Conservation (phyloP, 495 filamentous ascomycete species). For the Astrothelium macrocarpum region DNA sequence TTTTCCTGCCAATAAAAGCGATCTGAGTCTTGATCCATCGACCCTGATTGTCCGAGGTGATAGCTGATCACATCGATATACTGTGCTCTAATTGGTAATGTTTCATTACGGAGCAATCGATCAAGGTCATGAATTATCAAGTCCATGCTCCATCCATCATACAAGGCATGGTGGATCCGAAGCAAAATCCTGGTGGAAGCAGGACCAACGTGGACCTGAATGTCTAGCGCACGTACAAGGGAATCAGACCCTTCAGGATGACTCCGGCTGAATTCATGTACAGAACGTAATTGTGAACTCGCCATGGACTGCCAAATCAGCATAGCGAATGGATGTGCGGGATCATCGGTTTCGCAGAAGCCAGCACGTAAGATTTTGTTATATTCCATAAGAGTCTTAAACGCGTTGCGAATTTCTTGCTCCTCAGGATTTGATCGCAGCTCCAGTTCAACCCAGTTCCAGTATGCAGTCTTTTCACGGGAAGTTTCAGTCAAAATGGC, state of each 20-base stretch:
- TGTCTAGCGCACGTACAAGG: neutral
- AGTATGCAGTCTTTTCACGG: slow-evolving; percentile 48
- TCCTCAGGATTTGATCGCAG: slow-evolving; percentile 8
- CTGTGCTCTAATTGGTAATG: slow-evolving; percentile 36
- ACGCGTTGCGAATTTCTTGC: slow-evolving; percentile 26
- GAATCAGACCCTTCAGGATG: neutral
- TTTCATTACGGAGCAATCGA: slow-evolving; percentile 27
- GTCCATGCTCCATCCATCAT: slow-evolving; percentile 80
- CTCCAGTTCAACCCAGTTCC: slow-evolving; percentile 61
- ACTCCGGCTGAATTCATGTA: slow-evolving; percentile 27
- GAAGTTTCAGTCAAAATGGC: slow-evolving; percentile 69
- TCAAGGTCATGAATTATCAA: slow-evolving; percentile 56
- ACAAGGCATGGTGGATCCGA: slow-evolving; percentile 65
- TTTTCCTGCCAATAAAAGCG: slow-evolving; percentile 5
- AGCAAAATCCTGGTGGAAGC: slow-evolving; percentile 33
- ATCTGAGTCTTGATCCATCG: slow-evolving; percentile 18
- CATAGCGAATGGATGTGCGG: slow-evolving; percentile 45
- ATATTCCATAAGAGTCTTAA: slow-evolving; percentile 39
- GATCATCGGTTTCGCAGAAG: slow-evolving; percentile 44
- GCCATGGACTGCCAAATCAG: slow-evolving; percentile 49
- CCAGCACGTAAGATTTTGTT: slow-evolving; percentile 65
- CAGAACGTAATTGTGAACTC: slow-evolving; percentile 35
- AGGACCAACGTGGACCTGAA: slow-evolving; percentile 37
- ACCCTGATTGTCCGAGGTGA: slow-evolving; percentile 16
- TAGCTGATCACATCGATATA: slow-evolving; percentile 25